These are phyloP conservation scores for Saturnispora sekii DNA, from an alignment of 805 yeast species.

Conservation along the genomic window DNA sequence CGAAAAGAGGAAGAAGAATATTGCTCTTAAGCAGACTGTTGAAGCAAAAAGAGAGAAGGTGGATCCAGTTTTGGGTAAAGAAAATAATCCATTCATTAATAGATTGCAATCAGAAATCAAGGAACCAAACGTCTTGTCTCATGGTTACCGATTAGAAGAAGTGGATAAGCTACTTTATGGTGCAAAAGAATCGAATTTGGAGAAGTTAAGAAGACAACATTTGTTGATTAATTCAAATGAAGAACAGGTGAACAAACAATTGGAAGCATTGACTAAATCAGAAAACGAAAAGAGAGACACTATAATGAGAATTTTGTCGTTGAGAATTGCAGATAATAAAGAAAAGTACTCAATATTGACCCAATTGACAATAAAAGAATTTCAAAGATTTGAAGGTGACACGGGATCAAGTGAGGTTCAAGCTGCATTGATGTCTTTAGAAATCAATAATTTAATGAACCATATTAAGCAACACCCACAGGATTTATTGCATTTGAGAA, in stretches of 20 bases:
- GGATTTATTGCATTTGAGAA: constrained; percentile 61
- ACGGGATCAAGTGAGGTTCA: constrained; percentile 95
- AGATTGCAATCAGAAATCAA: constrained; percentile 57
- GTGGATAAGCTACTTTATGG: constrained; percentile 71
- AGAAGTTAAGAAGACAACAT: constrained; percentile 30
- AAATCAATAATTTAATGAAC: constrained; percentile 65
- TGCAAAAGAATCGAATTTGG: constrained; percentile 35
- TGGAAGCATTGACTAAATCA: constrained; percentile 18
- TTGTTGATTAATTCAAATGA: constrained; percentile 27
- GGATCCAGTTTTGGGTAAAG: constrained; percentile 81
- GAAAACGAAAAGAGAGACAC: constrained; percentile 58
- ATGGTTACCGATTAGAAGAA: constrained; percentile 49
- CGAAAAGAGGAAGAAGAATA: constrained; percentile 25
- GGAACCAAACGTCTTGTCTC: constrained; percentile 56
- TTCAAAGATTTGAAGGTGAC: constrained; percentile 77
- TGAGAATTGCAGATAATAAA: constrained; percentile 56
- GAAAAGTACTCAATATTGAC: constrained; percentile 53
- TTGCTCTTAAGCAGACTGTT: constrained; percentile 15
- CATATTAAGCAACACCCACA: constrained; percentile 64
- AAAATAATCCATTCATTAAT: constrained; percentile 53
- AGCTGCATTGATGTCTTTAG: constrained; percentile 81
- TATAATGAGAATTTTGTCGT: constrained; percentile 57
- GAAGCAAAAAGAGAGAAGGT: constrained; percentile 29
- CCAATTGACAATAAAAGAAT: constrained; percentile 64
- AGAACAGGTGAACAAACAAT: constrained; percentile 7